A percentile compares a stretch with the other conserved stretches of the same genome.
These are phyloP conservation scores for Hypoxylon sp. DNA, from an alignment of 2,329 filamentous ascomycete species.

Conservation along the genomic window DNA sequence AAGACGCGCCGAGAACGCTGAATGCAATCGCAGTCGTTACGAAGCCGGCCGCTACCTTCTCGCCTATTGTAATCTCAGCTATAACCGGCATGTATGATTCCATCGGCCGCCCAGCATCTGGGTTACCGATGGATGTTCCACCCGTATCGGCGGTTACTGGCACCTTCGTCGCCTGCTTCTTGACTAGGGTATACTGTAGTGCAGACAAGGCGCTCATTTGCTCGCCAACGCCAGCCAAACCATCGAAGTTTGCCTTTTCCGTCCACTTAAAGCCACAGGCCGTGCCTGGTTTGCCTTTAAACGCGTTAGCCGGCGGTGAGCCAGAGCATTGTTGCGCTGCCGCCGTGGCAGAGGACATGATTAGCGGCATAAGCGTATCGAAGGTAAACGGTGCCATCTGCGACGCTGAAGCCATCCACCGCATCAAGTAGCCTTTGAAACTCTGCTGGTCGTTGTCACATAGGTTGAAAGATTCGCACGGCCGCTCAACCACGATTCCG, in stretches of 20 bases:
- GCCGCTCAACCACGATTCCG: slow-evolving; percentile 73
- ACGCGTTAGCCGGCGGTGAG: slow-evolving; percentile 57
- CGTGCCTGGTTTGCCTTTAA: slow-evolving; percentile 68
- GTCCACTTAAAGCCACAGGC: slow-evolving; percentile 80
- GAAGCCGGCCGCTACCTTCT: slow-evolving; percentile 70
- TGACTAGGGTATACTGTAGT: slow-evolving; percentile 72
- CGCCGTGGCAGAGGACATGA: slow-evolving; percentile 65
- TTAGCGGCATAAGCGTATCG: slow-evolving; percentile 65
- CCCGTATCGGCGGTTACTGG: slow-evolving; percentile 70
- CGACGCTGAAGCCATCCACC: slow-evolving; percentile 73
- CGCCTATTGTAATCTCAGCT: slow-evolving; percentile 63
- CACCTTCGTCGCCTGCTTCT: slow-evolving; percentile 50
- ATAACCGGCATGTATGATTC: slow-evolving; percentile 49
- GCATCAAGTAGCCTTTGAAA: slow-evolving; percentile 82
- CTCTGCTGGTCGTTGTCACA: slow-evolving; percentile 81
- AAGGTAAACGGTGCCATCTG: slow-evolving; percentile 69
- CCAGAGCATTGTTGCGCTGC: slow-evolving; percentile 69
- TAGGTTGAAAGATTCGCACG: slow-evolving; percentile 72
- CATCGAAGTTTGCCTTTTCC: slow-evolving; percentile 67
- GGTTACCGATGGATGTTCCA: slow-evolving; percentile 70
- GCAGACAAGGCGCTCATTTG: slow-evolving; percentile 78
- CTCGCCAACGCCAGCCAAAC: slow-evolving; percentile 73
- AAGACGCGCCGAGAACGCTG: slow-evolving; percentile 64
- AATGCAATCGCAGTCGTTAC: slow-evolving; percentile 66
- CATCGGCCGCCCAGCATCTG: slow-evolving; percentile 60